These are phyloP conservation scores for Starmerella apis DNA, from an alignment of 805 yeast genomes.

Conservation along the genomic window DNA sequence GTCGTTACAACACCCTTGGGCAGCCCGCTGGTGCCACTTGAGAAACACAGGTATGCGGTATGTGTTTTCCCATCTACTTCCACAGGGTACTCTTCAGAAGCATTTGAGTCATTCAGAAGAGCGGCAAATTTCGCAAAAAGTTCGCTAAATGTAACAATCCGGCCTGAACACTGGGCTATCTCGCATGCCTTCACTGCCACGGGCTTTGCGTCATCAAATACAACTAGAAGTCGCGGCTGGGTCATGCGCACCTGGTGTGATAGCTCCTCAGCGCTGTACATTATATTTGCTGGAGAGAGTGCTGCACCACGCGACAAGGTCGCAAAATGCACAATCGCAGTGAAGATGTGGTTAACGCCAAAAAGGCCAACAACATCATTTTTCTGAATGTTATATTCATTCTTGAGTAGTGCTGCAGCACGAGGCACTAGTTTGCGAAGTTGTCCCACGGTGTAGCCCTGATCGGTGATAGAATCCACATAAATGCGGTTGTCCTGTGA, in stretches of 20 bases:
- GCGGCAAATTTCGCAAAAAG: constrained; percentile 5
- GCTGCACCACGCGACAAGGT: constrained; percentile 28
- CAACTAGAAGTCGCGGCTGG: constrained; percentile 23
- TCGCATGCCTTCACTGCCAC: constrained; percentile 14
- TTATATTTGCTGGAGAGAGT: constrained; percentile 31
- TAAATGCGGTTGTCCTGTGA: background rate
- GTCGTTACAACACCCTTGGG: constrained; percentile 68
- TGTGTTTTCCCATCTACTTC: constrained; percentile 16
- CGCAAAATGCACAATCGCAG: constrained; percentile 29
- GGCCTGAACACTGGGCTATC: constrained; percentile 6
- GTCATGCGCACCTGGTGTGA: constrained; percentile 27
- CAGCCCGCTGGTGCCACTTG: constrained; percentile 42
- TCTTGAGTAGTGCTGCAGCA: constrained; percentile 22
- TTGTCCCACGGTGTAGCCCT: constrained; percentile 19
- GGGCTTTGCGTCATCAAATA: constrained; percentile 13
- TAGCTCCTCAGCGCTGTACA: constrained; percentile 30
- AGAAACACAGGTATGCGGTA: constrained; percentile 29
- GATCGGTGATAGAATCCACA: constrained; percentile 25
- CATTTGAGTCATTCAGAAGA: constrained; percentile 3
- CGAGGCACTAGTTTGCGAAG: constrained; percentile 15
- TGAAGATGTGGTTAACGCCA: constrained; percentile 27
- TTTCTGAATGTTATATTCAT: constrained; percentile 19
- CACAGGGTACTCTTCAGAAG: constrained; percentile 13
- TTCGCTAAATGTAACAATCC: constrained; percentile 8
- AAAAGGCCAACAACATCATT: constrained; percentile 30